Base-by-base conservation (phyloP, 805 yeast genomes). In the Spathaspora girioi region DNA sequence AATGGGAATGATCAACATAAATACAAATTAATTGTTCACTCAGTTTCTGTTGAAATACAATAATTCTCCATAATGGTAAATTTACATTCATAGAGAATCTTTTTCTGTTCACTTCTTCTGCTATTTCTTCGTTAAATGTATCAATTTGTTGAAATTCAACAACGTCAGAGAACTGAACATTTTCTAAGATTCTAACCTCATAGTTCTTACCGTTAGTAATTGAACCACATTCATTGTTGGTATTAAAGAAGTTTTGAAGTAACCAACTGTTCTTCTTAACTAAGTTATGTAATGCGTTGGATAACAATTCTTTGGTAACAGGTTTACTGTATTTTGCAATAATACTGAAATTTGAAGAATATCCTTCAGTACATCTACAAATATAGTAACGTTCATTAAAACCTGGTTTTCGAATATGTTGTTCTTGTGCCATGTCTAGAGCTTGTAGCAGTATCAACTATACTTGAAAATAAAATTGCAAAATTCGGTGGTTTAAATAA, bases 1-100 rank as follows among this genome's bases (percentile, higher is more conserved):
- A 63, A 12, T 66, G 48, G 4, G 63, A 38, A 50, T 63, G 73
- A 41, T 68, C 69, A 52, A 60, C 65, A 38, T 46, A 50, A 44
- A 65, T 54, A 18, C 62, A 40, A 10, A 62, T 14, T 48, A 56
- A 55, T 42, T 57, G 62, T 14, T 31, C 50, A 2, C 48, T 53
- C 27, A 32, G 29, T 1, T 42, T 29, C 19, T 49, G 45, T 23
- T 59, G 59, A 38, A 48, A 54, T 1, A 64, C 56, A 42, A 55
- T 32, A 7, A 64, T 35, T 41, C 54, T 53, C 68, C 68, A 64
- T 35, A 61, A 45, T 5, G 67, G 64, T 2, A 50, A 23, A 2
- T 54, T 38, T 2, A n/a, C 49, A 43, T 59, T 50, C 46, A 56
- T 45, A 5, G 45, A 38, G 6, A 52, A 29, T 11, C 12, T 20